These are phyloP conservation scores for Neofusicoccum sp. DNA, from an alignment of 2,329 filamentous ascomycete genomes.

Conservation along the genomic window DNA sequence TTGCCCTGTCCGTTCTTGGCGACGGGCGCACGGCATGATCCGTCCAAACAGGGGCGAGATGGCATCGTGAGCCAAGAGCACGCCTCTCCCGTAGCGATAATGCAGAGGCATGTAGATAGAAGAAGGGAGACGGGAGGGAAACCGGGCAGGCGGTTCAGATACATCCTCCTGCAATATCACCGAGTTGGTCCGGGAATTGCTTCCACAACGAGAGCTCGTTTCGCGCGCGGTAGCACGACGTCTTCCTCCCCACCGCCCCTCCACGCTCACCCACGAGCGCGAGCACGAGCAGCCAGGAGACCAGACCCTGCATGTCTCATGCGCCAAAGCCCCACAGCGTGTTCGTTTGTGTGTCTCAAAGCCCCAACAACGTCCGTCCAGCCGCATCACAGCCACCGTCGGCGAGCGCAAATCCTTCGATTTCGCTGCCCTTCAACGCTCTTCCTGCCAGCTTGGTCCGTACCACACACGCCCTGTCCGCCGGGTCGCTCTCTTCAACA, in stretches of 20 bases:
- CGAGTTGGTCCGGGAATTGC: too few relatives aligned
- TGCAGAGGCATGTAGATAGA: background rate
- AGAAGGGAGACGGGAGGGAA: background rate
- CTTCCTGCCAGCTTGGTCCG: too few relatives aligned
- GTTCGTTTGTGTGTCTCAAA: background rate
- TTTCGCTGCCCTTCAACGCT: too few relatives aligned
- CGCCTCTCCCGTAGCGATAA: background rate
- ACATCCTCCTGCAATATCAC: background rate
- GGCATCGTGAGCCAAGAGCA: background rate
- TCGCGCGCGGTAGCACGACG: background rate
- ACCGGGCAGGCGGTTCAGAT: background rate
- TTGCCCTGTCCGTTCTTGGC: background rate
- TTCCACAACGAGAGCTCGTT: background rate
- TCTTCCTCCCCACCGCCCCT: background rate
- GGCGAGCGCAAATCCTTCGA: too few relatives aligned
- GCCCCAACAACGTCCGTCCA: background rate
- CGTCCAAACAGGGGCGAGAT: background rate
- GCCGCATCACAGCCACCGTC: background rate
- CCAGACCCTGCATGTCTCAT: conserved; percentile 15
- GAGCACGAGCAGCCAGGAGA: background rate
- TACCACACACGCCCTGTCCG: too few relatives aligned
- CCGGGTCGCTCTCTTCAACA: too few relatives aligned
- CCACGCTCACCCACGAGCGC: background rate
- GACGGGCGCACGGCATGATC: background rate
- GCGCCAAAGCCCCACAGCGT: background rate